Base-by-base conservation (phyloP, 768 basidiomycete genomes). In the Leccinellum luteum region DNA sequence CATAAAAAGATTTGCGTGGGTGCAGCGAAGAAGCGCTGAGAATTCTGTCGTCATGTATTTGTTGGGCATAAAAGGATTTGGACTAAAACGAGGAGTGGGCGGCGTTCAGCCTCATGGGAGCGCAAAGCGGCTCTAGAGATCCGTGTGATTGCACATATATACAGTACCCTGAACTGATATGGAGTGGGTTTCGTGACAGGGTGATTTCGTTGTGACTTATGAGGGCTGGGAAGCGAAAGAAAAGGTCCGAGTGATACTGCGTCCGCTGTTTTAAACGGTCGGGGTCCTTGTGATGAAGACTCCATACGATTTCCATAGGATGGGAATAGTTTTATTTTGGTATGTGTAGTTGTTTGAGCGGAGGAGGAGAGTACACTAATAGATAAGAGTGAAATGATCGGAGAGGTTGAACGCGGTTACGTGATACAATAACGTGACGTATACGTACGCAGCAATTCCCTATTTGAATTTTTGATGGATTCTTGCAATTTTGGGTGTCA, bases 391-490 rank as follows among this genome's bases (percentile, higher is more conserved):
- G 17, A 28, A 47, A 32, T 66, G 65, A 69, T 69, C 66, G 66
- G 67, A 48, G 52, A 65, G 48, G 60, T n/a, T 67, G 59, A 15
- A 56, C 25, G 23, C 52, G 53, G 38, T 69, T 69, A 70, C 55
- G 63, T 63, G 32, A 69, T 65, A 44, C n/a, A 57, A 59, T 70
- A 70, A 71, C 66, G 64, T 68, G 62, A 63, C 57, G 9, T 52
- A n/a, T n/a, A 66, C 61, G 43, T 69, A 70, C 69, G 63, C 68
- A 67, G 69, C 58, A 67, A 66, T 19, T 43, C 60, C 61, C 55
- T 57, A 71, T 71, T 70, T 69, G 66, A 66, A 68, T 69, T 69
- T 66, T 67, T 71, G 69, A 70, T 70, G 69, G 59, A 57, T 60
- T 57, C 60, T 60, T 41, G 67, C 66, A 64, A 69, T 67, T 67